A percentile compares a stretch with the other conserved stretches of the same genome.
These are phyloP conservation scores for Ramularia endophylla DNA, from an alignment of 2,329 filamentous ascomycete genomes.

Conservation along the genomic window DNA sequence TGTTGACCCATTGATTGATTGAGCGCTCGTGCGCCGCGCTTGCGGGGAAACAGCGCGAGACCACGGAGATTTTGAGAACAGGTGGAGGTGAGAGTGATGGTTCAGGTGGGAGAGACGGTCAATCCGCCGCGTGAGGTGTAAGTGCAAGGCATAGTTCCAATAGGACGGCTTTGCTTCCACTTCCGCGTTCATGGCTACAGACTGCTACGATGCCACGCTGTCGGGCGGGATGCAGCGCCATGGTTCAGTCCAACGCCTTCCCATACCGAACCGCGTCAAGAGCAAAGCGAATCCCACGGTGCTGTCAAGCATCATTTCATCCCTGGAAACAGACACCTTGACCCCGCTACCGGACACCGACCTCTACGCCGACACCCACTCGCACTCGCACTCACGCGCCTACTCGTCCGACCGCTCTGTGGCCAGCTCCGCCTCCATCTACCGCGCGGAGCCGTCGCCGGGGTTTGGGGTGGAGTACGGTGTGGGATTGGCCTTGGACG, in stretches of 20 bases:
- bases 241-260: background rate
- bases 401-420: constrained; percentile 19
- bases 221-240: background rate
- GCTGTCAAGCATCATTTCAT: constrained; percentile 59
- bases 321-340: constrained; percentile 41
- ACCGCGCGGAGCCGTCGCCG: constrained; percentile 12
- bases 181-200: background rate
- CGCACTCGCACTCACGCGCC: constrained; percentile 16
- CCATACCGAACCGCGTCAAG: constrained; percentile 27
- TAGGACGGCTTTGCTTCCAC: too few relatives aligned
- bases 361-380: constrained; percentile 15
- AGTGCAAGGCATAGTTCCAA: too few relatives aligned
- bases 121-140: too few relatives aligned
- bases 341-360: constrained; percentile 20
- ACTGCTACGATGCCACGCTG: background rate
- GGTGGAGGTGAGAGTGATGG: too few relatives aligned
- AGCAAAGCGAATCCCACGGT: constrained; percentile 57
- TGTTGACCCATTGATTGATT: too few relatives aligned
- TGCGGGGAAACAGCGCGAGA: too few relatives aligned
- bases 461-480: constrained; percentile 69
- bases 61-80: too few relatives aligned
- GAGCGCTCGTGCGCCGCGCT: too few relatives aligned
- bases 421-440: constrained; percentile 19
- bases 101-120: too few relatives aligned
- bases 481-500: constrained; percentile 31